Conservation (phyloP, 306 rosid species). For the cucumber (Cucumis sativus) region Cucumber_9930_V3 NC_026657.2:38374001-38374500, state of each 20-base stretch:
- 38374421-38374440: background rate
- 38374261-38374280: conserved; percentile 3
- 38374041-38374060: no score
- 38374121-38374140: background rate
- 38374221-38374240: background rate
- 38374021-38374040: no score
- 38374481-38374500: background rate
- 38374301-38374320: background rate
- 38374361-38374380: conserved; percentile 10
- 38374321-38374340: conserved; percentile 9
- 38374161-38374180: background rate
- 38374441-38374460: conserved; percentile 10
- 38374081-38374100: no score
- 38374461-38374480: background rate
- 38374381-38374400: conserved; percentile 7
- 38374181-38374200: background rate
- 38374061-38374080: no score
- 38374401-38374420: background rate
- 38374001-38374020: no score
- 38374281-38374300: conserved; percentile 7
- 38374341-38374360: conserved; percentile 8
- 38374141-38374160: background rate
- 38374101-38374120: no score
- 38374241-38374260: background rate
- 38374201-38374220: background rate